Conservation (phyloP, 805 yeast genomes). For the Kuraishia ogatae region DNA sequence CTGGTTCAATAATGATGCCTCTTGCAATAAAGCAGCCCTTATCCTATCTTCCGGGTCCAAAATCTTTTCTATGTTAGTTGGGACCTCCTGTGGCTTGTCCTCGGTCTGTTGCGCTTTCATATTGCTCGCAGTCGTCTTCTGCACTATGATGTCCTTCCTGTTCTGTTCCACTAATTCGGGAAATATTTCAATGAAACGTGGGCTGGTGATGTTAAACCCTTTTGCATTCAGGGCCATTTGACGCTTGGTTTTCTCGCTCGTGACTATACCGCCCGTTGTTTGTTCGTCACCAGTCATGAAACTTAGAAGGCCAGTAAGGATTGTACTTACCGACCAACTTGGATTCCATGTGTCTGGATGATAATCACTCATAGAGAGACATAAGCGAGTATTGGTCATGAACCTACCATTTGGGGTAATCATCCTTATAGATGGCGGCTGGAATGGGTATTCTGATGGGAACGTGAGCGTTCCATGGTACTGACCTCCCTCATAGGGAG, state of each 20-base stretch:
- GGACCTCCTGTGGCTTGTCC: constrained; percentile 21
- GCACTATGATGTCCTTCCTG: constrained; percentile 19
- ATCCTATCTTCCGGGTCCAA: constrained; percentile 67
- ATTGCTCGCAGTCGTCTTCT: not conserved
- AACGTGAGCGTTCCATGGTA: constrained; percentile 83
- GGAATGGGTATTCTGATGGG: constrained; percentile 82
- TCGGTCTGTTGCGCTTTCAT: constrained; percentile 4
- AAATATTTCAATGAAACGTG: constrained; percentile 37
- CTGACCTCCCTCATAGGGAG: constrained; percentile 82
- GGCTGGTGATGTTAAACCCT: constrained; percentile 41
- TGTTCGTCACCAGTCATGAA: constrained; percentile 86
- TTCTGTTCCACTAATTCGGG: constrained; percentile 54
- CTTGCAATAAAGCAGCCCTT: constrained; percentile 25
- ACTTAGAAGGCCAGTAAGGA: constrained; percentile 76
- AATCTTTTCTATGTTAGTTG: constrained; percentile 27
- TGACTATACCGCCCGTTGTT: constrained; percentile 74
- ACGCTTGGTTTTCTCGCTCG: constrained; percentile 50
- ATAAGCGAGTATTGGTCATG: constrained; percentile 69
- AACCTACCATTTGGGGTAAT: constrained; percentile 87
- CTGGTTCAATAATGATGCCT: not conserved
- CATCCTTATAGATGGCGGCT: constrained; percentile 87
- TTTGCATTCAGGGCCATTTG: constrained; percentile 51
- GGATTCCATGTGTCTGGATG: constrained; percentile 97
- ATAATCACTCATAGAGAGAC: constrained; percentile 89
- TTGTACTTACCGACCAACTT: constrained; percentile 89